Percentiles rank a stretch among this genome's conserved stretches.
Conservation (phyloP, 805 yeast genomes). For the Spathaspora hagerdaliae region DNA sequence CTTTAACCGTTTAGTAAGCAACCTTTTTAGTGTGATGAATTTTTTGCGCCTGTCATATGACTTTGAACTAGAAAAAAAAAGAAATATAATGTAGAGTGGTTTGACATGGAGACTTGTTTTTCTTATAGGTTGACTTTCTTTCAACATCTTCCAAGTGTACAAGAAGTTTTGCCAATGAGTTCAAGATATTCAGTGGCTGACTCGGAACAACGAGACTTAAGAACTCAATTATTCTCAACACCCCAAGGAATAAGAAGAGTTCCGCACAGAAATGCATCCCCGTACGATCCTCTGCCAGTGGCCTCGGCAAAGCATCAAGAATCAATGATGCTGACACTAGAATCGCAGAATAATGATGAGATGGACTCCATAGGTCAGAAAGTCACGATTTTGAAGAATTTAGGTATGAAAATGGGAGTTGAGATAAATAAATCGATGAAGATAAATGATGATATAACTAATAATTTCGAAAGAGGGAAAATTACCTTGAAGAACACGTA, state of each 20-base stretch:
- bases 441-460: constrained; percentile 38
- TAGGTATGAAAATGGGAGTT: constrained; percentile 40
- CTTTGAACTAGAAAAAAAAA: neutral
- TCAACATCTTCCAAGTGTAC: neutral
- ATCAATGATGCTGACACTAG: constrained; percentile 39
- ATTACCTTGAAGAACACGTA: constrained; percentile 39
- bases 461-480: constrained; percentile 36
- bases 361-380: constrained; percentile 38
- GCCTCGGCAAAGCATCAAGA: constrained; percentile 37
- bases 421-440: constrained; percentile 40
- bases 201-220: constrained; percentile 39
- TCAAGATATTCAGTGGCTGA: constrained; percentile 25
- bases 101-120: too few relatives aligned
- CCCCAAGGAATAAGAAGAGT: constrained; percentile 15
- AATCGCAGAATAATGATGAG: constrained; percentile 41
- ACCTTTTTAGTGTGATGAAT: too few relatives aligned
- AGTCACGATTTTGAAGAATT: constrained; percentile 36
- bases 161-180: constrained; percentile 12
- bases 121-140: neutral
- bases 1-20: too few relatives aligned
- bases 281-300: constrained; percentile 29
- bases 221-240: constrained; percentile 37
- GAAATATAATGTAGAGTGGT: too few relatives aligned
- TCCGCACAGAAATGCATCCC: constrained; percentile 32
- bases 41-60: neutral